These are phyloP conservation scores for Phanerochaete carnosa DNA, from an alignment of 768 basidiomycete species.

Conservation along the genomic window DNA sequence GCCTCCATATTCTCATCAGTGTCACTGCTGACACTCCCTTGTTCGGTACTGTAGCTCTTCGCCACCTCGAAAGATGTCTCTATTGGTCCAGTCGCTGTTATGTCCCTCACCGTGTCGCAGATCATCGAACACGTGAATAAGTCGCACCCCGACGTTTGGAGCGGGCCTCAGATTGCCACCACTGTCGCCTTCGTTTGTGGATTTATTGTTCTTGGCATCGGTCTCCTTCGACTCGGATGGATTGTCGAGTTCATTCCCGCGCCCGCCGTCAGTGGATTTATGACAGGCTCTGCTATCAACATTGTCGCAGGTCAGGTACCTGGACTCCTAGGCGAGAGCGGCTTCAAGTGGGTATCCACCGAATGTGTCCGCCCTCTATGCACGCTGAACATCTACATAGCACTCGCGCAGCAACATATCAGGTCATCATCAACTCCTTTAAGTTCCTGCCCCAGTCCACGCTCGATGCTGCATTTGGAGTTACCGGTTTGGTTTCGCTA, in stretches of 20 bases:
- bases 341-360: constrained; percentile 62
- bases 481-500: constrained; percentile 67
- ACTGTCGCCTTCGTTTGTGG: constrained; percentile 84
- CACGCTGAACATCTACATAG: constrained; percentile 32
- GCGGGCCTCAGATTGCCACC: constrained; percentile 74
- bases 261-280: constrained; percentile 84
- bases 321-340: constrained; percentile 81
- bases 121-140: constrained; percentile 68
- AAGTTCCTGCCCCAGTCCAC: constrained; percentile 71
- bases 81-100: constrained; percentile 99
- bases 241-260: constrained; percentile 91
- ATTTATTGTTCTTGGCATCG: constrained; percentile 88
- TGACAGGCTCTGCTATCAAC: constrained; percentile 97
- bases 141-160: constrained; percentile 54
- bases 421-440: constrained; percentile 90
- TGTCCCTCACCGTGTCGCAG: constrained; percentile 86
- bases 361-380: neutral
- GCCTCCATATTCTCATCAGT: neutral
- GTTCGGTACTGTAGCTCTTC: constrained; percentile 60
- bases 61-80: constrained; percentile 98
- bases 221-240: constrained; percentile 89
- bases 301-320: constrained; percentile 89
- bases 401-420: constrained; percentile 81
- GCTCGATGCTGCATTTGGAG: constrained; percentile 88
- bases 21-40: neutral